Base-by-base conservation (phyloP, 805 yeast genomes). In the Ogataea polymorpha region DNA sequence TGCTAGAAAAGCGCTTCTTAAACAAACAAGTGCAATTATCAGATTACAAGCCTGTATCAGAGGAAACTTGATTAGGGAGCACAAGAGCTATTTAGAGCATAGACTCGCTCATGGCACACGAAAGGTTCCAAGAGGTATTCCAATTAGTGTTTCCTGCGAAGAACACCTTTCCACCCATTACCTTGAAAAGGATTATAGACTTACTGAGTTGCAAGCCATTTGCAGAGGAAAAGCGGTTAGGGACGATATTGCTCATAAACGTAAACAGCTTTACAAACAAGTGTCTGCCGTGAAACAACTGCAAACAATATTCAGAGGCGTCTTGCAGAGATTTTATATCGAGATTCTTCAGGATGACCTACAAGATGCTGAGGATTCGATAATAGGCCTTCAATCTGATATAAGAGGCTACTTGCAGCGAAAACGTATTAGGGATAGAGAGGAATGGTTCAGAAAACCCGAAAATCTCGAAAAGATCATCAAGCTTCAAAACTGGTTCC, bases 401-500 rank as follows among this genome's bases (percentile, higher is more conserved):
- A 55, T 73, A 2, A 71, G 85, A 51, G 88, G 86, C 8, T 54
- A 43, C 13, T 34, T 59, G 0, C 41, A 70, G 4, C 69, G 90
- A 45, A 47, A 50, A 2, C 51, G 58, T 6, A 46, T 72, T 11
- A 46, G 47, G 4, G 59, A 61, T 2, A 56, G 67, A 23, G 59
- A 65, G 48, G 58, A 58, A 1, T 72, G 79, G 64, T 91, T 87
- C 63, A 56, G 58, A 13, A 46, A 47, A 41, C 64, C 66, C 2
- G 58, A 61, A 4, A 80, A 86, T 53, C 56, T 75, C 28, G 72
- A 70, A n/a, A 71, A 75, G 28, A 76, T 93, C 12, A 68, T 87
- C 46, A 75, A 71, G 53, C 76, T 90, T 13, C 99, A 93, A 65
- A 81, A 88, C 35, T 68, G 70, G 27, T 72, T 91, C 41, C 75